Evolutionary conservation across 495 filamentous ascomycete genomes (phyloP).

Genomic region (Xylaria intraflava): DNA sequence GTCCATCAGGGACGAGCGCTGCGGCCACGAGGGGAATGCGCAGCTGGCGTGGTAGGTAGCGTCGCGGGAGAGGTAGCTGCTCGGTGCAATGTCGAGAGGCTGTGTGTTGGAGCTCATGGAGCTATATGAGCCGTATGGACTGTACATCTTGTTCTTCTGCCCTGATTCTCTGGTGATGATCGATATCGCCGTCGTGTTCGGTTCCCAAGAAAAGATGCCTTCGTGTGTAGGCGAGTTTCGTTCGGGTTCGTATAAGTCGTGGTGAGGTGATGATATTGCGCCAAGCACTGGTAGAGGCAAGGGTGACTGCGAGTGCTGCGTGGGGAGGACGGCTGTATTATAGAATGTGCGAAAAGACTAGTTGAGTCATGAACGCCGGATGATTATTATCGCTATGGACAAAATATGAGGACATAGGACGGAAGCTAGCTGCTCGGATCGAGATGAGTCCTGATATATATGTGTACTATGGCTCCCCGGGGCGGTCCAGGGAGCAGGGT

Average conservation of each 20-base stretch:
- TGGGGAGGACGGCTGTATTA: not conserved
- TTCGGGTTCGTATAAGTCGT: too few species aligned
- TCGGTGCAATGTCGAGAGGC: constrained; percentile 48
- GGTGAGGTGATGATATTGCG: not conserved
- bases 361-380: not conserved
- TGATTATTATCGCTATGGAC: not conserved
- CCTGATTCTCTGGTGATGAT: not conserved
- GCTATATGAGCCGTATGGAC: constrained; percentile 41
- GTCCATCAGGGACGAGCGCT: constrained; percentile 37
- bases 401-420: constrained; percentile 4
- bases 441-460: constrained; percentile 12
- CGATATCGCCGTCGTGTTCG: constrained; percentile 10
- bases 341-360: not conserved
- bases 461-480: constrained; percentile 6
- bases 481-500: not conserved
- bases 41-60: constrained; percentile 33
- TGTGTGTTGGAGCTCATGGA: constrained; percentile 36
- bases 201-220: not conserved
- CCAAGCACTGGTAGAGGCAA: not conserved
- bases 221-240: too few species aligned
- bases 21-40: constrained; percentile 48
- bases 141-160: constrained; percentile 31
- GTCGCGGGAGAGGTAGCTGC: constrained; percentile 31
- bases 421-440: constrained; percentile 5
- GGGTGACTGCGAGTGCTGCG: not conserved